Conservation (phyloP, 2,329 filamentous ascomycete species). For the Paramyrothecium roridum region DNA sequence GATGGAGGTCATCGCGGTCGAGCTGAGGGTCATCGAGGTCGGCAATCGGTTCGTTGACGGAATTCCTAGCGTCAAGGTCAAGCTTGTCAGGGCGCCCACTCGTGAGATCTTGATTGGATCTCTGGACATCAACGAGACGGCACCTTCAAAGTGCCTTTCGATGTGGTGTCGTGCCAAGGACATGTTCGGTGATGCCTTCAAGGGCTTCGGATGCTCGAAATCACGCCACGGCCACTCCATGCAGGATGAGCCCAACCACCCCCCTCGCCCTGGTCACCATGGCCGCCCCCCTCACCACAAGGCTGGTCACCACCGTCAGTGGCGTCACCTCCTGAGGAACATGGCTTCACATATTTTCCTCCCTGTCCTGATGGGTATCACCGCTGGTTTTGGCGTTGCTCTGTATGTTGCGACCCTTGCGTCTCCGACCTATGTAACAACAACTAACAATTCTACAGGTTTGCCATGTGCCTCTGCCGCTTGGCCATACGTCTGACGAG, state of each 20-base stretch:
- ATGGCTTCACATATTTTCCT: conserved; percentile 62
- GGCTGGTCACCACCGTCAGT: conserved; percentile 24
- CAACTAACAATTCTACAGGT: conserved; percentile 30
- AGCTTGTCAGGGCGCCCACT: conserved; percentile 56
- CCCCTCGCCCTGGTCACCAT: neutral
- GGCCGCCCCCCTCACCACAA: conserved; percentile 3
- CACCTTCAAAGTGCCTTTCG: conserved; percentile 33
- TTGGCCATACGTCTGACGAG: conserved; percentile 58
- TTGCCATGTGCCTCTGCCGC: conserved; percentile 65
- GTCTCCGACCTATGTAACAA: conserved; percentile 5
- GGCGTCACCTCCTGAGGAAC: conserved; percentile 48
- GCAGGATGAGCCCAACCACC: neutral
- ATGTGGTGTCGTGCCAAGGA: conserved; percentile 49
- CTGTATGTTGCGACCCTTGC: conserved; percentile 41
- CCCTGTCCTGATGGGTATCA: conserved; percentile 65
- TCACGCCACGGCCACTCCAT: conserved; percentile 10
- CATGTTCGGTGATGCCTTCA: conserved; percentile 22
- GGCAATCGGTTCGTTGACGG: conserved; percentile 51
- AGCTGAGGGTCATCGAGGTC: conserved; percentile 59
- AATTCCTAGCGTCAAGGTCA: conserved; percentile 55
- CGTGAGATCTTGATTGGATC: conserved; percentile 54
- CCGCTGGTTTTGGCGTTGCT: conserved; percentile 65
- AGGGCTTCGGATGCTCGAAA: conserved; percentile 18
- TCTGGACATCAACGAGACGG: conserved; percentile 34
- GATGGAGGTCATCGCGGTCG: conserved; percentile 49